phyloP scores from a whole-genome alignment of 352 stramenopile genomes.

The Globisporangium paroecandrum region DNA sequence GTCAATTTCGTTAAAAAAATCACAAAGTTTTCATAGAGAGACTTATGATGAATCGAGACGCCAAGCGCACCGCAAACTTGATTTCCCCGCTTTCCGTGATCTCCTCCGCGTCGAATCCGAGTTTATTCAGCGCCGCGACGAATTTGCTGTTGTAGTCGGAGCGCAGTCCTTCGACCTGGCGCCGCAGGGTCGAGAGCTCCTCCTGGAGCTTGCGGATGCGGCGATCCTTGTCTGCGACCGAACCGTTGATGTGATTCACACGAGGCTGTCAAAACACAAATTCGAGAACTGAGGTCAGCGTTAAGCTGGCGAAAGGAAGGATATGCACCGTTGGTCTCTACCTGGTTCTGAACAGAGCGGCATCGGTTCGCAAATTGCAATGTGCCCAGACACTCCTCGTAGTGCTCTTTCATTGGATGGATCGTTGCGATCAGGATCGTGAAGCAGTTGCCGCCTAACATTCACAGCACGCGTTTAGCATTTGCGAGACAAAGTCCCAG shows the following conservation, averaged over 20 bases:
- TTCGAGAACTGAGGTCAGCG: slow-evolving; percentile 2
- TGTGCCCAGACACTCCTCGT: slow-evolving; percentile 88
- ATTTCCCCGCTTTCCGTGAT: slow-evolving; percentile 76
- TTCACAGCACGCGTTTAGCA: neutral
- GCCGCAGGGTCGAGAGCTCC: slow-evolving; percentile 51
- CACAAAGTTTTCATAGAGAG: neutral
- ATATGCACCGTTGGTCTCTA: too few species aligned
- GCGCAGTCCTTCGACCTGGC: slow-evolving; percentile 64
- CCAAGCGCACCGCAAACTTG: slow-evolving; percentile 61
- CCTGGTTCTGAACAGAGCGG: slow-evolving; percentile 88
- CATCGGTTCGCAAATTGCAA: slow-evolving; percentile 91
- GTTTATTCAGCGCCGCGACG: slow-evolving; percentile 59
- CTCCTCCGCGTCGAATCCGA: slow-evolving; percentile 79
- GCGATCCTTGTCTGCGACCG: slow-evolving; percentile 78
- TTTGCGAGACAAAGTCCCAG: too few species aligned
- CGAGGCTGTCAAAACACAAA: slow-evolving; percentile 32
- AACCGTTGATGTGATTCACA: slow-evolving; percentile 85
- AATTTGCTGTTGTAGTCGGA: slow-evolving; percentile 80
- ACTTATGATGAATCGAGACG: neutral
- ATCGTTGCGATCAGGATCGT: slow-evolving; percentile 85
- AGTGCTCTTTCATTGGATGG: slow-evolving; percentile 86
- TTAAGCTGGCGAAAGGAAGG: too few species aligned
- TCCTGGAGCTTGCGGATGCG: slow-evolving; percentile 83
- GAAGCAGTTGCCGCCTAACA: slow-evolving; percentile 79
- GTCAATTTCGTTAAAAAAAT: slow-evolving; percentile 1